Evolutionary conservation across 768 basidiomycete species (phyloP), one percentile per base, ranked within the genome.

Genomic region (Leccinum olivaceopallidum): DNA sequence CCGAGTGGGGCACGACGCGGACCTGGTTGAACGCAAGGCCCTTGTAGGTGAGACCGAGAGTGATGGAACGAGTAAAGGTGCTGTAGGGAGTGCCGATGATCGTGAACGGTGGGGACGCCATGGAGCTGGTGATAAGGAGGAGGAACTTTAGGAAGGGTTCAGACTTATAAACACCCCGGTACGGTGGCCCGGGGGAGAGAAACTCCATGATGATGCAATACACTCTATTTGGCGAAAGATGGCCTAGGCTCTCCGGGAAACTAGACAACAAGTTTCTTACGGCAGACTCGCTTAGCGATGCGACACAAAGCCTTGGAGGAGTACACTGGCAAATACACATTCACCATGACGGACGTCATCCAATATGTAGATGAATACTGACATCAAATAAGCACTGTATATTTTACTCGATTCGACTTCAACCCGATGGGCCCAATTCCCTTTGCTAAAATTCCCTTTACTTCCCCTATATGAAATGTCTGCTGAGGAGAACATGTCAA

Each of bases 51-150:
- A 74, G 63, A 1, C 49, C 74, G 30, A 74, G 72, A 0, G 73
- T 75, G 53, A 74, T 65, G 34, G 74, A 39, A 18, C 73, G 73
- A 8, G 73, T 74, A 48, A 72, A 74, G 1, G 74, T 74, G 54
- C 74, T 75, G 47, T 66, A 74, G 14, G 73, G 74, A 0, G 73
- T 74, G 20, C 73, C 73, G 30, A 74, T 64, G 64, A 74, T 49
- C 13, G 73, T 74, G 50, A 67, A 70, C 18, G 52, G 60, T 57
- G 63, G 64, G 18, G 62, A 57, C 9, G 55, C 16, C 71, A 74
- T 71, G 50, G 49, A 34, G 4, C 26, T 14, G 36, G 36, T 37
- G 50, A 49, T 51, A 18, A 24, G 50, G 5, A 37, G 18, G 48
- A 53, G 20, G 8, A 26, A 22, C 12, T 32, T 10, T 16, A 24